Evolutionary conservation across 2,329 filamentous ascomycete species (phyloP).

Genomic region (Scorias spongiosa): DNA sequence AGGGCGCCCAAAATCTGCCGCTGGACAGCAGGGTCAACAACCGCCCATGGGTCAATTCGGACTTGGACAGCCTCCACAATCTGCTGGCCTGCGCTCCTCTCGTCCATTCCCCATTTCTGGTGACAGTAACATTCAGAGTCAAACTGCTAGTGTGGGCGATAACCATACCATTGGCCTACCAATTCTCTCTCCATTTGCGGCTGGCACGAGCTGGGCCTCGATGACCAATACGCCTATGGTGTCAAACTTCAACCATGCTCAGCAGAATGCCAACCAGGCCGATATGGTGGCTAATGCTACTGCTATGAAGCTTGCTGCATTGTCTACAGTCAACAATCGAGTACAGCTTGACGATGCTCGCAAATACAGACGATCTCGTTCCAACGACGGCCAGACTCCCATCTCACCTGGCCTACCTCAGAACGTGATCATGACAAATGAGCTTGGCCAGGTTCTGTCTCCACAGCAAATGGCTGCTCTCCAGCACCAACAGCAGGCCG

Average conservation of each 20-base stretch:
- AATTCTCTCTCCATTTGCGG: slow-evolving; percentile 67
- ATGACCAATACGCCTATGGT: slow-evolving; percentile 98
- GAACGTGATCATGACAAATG: slow-evolving; percentile 79
- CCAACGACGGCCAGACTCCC: slow-evolving; percentile 58
- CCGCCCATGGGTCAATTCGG: slow-evolving; percentile 76
- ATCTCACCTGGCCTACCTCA: slow-evolving; percentile 52
- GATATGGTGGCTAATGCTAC: slow-evolving; percentile 99
- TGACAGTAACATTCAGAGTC: slow-evolving; percentile 63
- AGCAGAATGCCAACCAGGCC: slow-evolving; percentile 52
- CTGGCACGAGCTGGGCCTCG: slow-evolving; percentile 91
- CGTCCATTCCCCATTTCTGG: slow-evolving; percentile 52
- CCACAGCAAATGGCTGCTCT: slow-evolving; percentile 36
- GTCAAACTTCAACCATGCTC: slow-evolving; percentile 52
- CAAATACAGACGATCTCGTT: slow-evolving; percentile 84
- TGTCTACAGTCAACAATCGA: slow-evolving; percentile 96
- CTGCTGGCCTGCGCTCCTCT: slow-evolving; percentile 66
- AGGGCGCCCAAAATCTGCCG: slow-evolving; percentile 60
- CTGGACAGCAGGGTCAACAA: slow-evolving; percentile 47
- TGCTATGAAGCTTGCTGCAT: slow-evolving; percentile 92
- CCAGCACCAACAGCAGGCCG: slow-evolving; percentile 65
- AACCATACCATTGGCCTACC: slow-evolving; percentile 52
- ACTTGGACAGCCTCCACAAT: slow-evolving; percentile 56
- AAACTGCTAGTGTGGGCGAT: slow-evolving; percentile 61
- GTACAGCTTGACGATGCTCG: slow-evolving; percentile 93
- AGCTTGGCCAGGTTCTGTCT: slow-evolving; percentile 74